phyloP scores from a whole-genome alignment of 257 asterid genomes.

The Prunella vulgaris region DNA sequence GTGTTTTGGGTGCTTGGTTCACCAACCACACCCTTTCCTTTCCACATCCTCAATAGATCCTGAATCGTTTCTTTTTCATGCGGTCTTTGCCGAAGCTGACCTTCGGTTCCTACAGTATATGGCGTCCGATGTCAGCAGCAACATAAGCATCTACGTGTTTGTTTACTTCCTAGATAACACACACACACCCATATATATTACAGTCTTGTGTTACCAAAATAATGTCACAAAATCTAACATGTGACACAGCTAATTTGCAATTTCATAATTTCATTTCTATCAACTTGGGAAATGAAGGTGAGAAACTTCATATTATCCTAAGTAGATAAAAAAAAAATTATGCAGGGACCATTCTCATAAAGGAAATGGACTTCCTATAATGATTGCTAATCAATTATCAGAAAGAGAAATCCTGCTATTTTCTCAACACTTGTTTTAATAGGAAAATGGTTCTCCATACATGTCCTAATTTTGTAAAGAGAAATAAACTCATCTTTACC shows the following conservation, averaged over 20 bases:
- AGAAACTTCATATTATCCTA: background rate
- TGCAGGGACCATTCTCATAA: background rate
- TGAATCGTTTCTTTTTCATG: too few species aligned
- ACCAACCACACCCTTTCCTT: too few species aligned
- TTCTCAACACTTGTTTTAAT: background rate
- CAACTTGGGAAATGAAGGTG: background rate
- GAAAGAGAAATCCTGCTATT: background rate
- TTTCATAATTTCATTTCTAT: too few species aligned
- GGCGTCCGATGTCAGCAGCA: too few species aligned
- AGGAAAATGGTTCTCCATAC: background rate
- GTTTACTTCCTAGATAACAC: too few species aligned
- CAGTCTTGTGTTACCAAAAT: background rate
- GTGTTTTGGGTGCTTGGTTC: too few species aligned
- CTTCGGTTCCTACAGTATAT: too few species aligned
- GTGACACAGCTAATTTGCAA: background rate
- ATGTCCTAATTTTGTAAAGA: background rate
- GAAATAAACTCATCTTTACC: slow-evolving; percentile 37
- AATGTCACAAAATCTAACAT: background rate
- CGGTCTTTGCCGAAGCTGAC: too few species aligned
- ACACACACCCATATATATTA: too few species aligned
- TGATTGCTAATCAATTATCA: background rate
- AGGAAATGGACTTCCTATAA: too few species aligned
- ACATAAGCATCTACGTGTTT: too few species aligned
- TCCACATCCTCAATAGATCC: too few species aligned
- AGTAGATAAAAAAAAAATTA: background rate